Evolutionary conservation across 768 basidiomycete species (phyloP).

Genomic region (Leccinum ochraceum): DNA sequence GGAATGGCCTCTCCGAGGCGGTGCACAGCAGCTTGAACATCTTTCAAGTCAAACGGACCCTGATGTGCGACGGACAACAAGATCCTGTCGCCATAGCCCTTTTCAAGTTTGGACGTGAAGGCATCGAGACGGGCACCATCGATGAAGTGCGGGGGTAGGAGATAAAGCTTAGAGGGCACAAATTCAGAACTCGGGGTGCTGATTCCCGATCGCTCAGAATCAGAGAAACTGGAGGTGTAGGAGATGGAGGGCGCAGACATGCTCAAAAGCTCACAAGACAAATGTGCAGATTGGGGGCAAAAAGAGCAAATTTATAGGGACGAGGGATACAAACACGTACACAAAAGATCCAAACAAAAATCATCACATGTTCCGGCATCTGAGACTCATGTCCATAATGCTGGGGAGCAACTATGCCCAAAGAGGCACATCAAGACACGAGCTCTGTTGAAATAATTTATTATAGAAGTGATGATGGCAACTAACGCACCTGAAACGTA

Average conservation of each 20-base stretch:
- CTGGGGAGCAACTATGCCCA: slow-evolving; percentile 3
- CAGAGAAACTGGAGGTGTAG: slow-evolving; percentile 16
- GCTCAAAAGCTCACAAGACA: slow-evolving; percentile 7
- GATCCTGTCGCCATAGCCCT: slow-evolving; percentile 30
- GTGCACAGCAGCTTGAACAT: slow-evolving; percentile 8
- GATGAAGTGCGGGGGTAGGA: slow-evolving; percentile 25
- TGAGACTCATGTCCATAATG: not conserved
- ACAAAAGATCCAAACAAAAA: slow-evolving; percentile 9
- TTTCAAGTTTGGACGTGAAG: slow-evolving; percentile 26
- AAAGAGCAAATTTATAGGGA: slow-evolving; percentile 30
- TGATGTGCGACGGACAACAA: slow-evolving; percentile 25
- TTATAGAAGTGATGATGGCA: not conserved
- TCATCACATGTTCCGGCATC: slow-evolving; percentile 5
- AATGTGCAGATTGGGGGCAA: not conserved
- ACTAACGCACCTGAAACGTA: slow-evolving; percentile 14
- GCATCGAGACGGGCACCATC: slow-evolving; percentile 10
- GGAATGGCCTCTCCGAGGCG: slow-evolving; percentile 17
- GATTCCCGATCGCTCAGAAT: slow-evolving; percentile 16
- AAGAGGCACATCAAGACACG: not conserved
- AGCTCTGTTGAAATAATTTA: not conserved
- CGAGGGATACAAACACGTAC: slow-evolving; percentile 28
- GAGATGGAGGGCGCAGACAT: slow-evolving; percentile 24
- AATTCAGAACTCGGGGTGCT: slow-evolving; percentile 32
- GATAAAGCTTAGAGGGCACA: slow-evolving; percentile 17
- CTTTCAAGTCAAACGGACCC: slow-evolving; percentile 7